phyloP scores from a whole-genome alignment of 768 basidiomycete genomes.

The Leccinum ochraceum region DNA sequence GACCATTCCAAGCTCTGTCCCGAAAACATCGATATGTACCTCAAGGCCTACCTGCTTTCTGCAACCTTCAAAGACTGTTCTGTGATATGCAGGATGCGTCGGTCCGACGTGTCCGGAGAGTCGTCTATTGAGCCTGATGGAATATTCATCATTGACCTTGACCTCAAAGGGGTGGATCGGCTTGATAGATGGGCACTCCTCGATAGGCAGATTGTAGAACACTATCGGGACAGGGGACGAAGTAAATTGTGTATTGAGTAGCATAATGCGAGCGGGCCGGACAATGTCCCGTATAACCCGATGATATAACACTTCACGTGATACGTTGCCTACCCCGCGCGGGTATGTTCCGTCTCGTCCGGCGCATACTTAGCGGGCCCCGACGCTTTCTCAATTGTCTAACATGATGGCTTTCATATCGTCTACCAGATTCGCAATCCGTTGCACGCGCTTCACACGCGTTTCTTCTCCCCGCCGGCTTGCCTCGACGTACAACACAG shows the following conservation, averaged over 20 bases:
- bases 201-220: conserved; percentile 64
- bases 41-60: conserved; percentile 80
- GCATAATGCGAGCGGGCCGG: neutral
- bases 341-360: conserved; percentile 18
- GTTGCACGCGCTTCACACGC: conserved; percentile 5
- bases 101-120: conserved; percentile 7
- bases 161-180: conserved; percentile 69
- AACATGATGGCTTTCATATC: conserved; percentile 16
- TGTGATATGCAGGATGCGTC: conserved; percentile 46
- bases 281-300: too few relatives aligned
- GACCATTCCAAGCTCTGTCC: conserved; percentile 42
- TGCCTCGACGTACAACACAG: conserved; percentile 64
- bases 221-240: conserved; percentile 33
- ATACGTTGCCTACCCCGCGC: neutral
- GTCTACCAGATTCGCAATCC: conserved; percentile 13
- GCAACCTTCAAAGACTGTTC: conserved; percentile 99
- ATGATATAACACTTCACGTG: conserved; percentile 8
- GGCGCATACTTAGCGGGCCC: neutral
- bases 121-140: conserved; percentile 37
- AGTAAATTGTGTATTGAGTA: conserved; percentile 27
- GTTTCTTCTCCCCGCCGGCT: conserved; percentile 8
- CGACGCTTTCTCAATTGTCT: neutral
- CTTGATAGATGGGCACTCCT: conserved; percentile 71
- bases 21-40: conserved; percentile 56
- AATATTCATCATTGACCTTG: conserved; percentile 82